Evolutionary conservation across 2,329 filamentous ascomycete genomes (phyloP).

Genomic region (Huntiella savannae): DNA sequence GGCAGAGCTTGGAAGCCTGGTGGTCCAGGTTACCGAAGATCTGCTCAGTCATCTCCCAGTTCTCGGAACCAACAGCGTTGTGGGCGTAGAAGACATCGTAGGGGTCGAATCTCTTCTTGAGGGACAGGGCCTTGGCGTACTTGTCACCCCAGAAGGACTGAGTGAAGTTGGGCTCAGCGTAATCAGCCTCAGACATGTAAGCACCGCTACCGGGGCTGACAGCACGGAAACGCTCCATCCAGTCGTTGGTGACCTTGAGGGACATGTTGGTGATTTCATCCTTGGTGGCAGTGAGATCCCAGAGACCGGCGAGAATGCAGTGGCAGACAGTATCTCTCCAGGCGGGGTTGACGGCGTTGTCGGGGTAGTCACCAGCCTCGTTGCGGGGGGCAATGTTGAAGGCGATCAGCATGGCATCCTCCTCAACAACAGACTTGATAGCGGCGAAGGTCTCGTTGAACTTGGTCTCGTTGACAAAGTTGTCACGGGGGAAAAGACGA

Average conservation of each 20-base stretch:
- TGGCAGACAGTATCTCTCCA: constrained; percentile 22
- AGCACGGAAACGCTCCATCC: constrained; percentile 15
- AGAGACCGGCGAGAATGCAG: constrained; percentile 16
- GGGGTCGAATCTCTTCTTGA: constrained; percentile 32
- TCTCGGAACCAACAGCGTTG: constrained; percentile 30
- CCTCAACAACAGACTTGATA: constrained; percentile 20
- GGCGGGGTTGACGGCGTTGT: constrained; percentile 24
- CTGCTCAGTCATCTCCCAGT: constrained; percentile 22
- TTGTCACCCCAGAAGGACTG: constrained; percentile 28
- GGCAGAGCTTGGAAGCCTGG: constrained; percentile 21
- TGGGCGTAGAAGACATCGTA: constrained; percentile 28
- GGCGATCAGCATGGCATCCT: constrained; percentile 19
- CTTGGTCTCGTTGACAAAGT: constrained; percentile 14
- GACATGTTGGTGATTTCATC: constrained; percentile 6
- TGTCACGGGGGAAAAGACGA: constrained; percentile 17
- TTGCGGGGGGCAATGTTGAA: constrained; percentile 17
- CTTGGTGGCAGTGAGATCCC: constrained; percentile 2
- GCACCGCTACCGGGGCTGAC: constrained; percentile 24
- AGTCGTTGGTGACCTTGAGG: constrained; percentile 13
- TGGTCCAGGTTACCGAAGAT: constrained; percentile 16
- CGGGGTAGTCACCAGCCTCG: constrained; percentile 15
- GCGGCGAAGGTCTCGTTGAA: constrained; percentile 16
- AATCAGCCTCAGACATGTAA: constrained; percentile 34
- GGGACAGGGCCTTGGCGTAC: constrained; percentile 21
- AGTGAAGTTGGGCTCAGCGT: constrained; percentile 26